Evolutionary conservation across 345 rosid genomes (phyloP), one percentile per base, ranked within the genome.

Genomic region (Salix dunnii): DNA sequence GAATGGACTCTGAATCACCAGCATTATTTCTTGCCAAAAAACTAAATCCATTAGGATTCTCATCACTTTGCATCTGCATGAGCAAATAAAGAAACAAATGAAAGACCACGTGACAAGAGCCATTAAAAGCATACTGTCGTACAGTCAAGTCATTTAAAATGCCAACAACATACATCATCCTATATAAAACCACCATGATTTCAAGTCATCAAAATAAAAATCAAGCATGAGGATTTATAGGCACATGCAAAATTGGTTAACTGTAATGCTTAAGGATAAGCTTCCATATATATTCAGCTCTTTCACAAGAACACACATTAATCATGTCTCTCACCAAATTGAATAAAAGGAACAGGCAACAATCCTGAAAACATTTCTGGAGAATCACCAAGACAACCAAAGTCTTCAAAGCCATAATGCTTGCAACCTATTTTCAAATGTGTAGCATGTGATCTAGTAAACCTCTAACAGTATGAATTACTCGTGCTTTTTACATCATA

Each of bases 21-120:
- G 80, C 75, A 65, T 81, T 55, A 31, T 83, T 86, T 79, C 72
- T 73, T 40, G 82, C 70, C 64, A 81, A 73, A 17, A 85, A 76
- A 68, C 83, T 83, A 76, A 82, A 82, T 11, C 88, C 89, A 82
- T 83, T 86, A 64, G 79, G 70, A 81, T 72, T 81, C 40, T 84
- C 90, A 74, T 83, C 76, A 70, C 84, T 81, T 71, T 81, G 88
- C 9, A 73, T 75, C 92, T 88, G 74, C 84, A 75, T 0, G 27
- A 70, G 42, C 33, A 43, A 53, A 69, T 58, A 58, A 79, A 63
- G 36, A 60, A 58, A 68, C 43, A 69, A 80, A 77, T 61, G 61
- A 69, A 76, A 8, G 27, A 70, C 68, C 61, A 74, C 60, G 33
- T 12, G 31, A 27, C 21, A 36, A 9, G 31, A 60, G 6, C 20